Conservation (phyloP, 2,329 filamentous ascomycete genomes). For the Xylariaceae sp. region DNA sequence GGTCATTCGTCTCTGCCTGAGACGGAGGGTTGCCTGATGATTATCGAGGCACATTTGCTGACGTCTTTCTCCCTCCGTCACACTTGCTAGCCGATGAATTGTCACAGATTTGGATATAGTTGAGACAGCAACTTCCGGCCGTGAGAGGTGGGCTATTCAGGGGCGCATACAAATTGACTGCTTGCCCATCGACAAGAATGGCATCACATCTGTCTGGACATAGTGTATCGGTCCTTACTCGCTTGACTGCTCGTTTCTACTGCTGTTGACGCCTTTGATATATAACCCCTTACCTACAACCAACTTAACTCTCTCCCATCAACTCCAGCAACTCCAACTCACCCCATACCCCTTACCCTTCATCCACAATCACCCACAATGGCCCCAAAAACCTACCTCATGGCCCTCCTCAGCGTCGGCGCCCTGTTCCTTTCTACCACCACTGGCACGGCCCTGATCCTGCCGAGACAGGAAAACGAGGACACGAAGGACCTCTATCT, state of each 20-base stretch:
- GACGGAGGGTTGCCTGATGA: neutral
- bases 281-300: neutral
- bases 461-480: constrained; percentile 17
- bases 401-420: constrained; percentile 3
- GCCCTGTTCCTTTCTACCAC: neutral
- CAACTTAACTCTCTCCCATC: too few species aligned
- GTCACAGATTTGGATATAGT: neutral
- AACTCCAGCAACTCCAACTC: too few species aligned
- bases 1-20: neutral
- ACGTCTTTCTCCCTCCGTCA: neutral
- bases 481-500: constrained; percentile 23
- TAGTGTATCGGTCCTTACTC: too few species aligned
- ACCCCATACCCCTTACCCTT: neutral
- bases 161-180: neutral
- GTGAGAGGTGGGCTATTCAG: neutral
- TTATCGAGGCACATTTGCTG: neutral
- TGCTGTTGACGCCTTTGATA: too few species aligned
- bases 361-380: constrained; percentile 1
- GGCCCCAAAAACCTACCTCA: constrained; percentile 8
- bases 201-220: too few species aligned
- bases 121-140: constrained; percentile 3
- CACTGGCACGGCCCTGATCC: neutral
- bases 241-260: neutral
- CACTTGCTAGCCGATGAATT: neutral
- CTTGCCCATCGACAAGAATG: neutral